Conservation (phyloP, 2,329 filamentous ascomycete genomes). For the Sporothrix brasiliensis region DNA sequence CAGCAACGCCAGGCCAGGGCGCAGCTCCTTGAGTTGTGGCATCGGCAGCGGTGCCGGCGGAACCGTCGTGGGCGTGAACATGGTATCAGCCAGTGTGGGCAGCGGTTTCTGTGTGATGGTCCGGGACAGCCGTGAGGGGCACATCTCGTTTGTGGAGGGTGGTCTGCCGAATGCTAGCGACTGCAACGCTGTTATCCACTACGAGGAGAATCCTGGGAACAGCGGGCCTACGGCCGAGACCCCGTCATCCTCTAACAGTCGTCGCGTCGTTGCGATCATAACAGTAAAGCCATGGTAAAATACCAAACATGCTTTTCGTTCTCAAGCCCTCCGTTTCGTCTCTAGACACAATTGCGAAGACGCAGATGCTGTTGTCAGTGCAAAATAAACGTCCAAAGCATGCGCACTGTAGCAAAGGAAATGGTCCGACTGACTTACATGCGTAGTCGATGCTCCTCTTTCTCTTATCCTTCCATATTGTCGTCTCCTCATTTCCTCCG, state of each 20-base stretch:
- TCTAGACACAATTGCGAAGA: no score
- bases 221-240: background rate
- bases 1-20: background rate
- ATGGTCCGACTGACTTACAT: no score
- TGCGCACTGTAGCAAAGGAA: no score
- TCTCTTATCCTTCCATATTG: no score
- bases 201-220: background rate
- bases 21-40: background rate
- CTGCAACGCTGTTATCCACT: background rate
- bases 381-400: no score
- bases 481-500: no score
- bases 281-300: no score
- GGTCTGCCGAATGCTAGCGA: background rate
- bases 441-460: no score
- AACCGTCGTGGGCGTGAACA: slow-evolving; percentile 9
- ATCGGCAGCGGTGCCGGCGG: background rate
- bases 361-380: no score
- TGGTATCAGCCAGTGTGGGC: background rate
- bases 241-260: no score
- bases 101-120: background rate
- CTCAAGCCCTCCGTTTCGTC: no score
- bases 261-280: background rate
- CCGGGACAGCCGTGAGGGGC: background rate
- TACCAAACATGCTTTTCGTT: no score
- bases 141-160: background rate